Conservation (phyloP, 495 filamentous ascomycete genomes). For the Penicillium cosmopolitanum region DNA sequence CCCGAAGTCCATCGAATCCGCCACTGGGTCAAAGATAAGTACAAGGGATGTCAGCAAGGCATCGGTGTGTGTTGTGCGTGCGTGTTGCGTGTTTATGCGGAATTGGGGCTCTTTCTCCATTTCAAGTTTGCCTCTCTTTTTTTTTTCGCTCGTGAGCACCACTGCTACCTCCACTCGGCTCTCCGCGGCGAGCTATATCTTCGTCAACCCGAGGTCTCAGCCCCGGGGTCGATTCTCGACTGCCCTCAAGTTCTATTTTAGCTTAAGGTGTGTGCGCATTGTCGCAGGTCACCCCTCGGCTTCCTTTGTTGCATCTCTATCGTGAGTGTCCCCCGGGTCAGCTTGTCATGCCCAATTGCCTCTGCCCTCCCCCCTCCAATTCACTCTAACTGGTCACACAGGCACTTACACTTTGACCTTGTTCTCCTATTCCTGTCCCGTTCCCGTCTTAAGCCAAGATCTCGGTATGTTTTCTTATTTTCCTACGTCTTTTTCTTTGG, state of each 20-base stretch:
- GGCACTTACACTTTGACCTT: background rate
- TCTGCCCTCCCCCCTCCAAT: background rate
- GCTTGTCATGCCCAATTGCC: background rate
- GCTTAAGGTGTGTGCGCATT: constrained; percentile 1
- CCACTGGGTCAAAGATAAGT: background rate
- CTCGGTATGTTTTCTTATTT: constrained; percentile 3
- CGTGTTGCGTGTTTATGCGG: background rate
- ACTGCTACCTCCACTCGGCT: constrained; percentile 3
- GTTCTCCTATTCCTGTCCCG: background rate
- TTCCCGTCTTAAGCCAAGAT: background rate
- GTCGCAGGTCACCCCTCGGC: background rate
- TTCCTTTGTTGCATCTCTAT: constrained; percentile 1
- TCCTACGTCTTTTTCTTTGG: background rate
- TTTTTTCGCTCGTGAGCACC: background rate
- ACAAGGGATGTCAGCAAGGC: constrained; percentile 2
- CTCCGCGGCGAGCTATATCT: constrained; percentile 3
- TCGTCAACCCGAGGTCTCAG: constrained; percentile 2
- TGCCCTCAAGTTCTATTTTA: background rate
- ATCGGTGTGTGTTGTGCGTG: constrained; percentile 1
- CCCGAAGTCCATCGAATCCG: background rate
- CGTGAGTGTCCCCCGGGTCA: background rate
- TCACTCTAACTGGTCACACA: constrained; percentile 5
- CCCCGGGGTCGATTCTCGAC: constrained; percentile 1
- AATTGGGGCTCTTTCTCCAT: constrained; percentile 4
- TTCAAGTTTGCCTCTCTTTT: background rate